phyloP scores from a whole-genome alignment of 192 early-diverging fungal species.

The Martensiomyces pterosporus region DNA sequence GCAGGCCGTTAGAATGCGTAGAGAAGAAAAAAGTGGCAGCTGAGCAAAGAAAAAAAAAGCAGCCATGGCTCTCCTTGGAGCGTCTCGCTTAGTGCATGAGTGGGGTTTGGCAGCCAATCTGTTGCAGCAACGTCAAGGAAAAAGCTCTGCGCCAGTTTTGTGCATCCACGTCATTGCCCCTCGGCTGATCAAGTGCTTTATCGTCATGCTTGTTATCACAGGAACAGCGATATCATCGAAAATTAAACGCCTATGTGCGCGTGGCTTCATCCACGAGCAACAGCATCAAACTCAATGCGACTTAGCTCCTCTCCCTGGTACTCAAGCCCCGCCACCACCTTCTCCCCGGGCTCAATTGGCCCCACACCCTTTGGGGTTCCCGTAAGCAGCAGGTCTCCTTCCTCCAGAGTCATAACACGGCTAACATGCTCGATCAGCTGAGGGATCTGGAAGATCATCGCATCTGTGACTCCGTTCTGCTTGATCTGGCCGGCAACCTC shows the following conservation, averaged over 20 bases:
- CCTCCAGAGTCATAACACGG: slow-evolving; percentile 83
- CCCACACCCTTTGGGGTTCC: slow-evolving; percentile 91
- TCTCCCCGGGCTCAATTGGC: slow-evolving; percentile 72
- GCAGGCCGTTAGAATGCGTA: too few species aligned
- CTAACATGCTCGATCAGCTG: slow-evolving; percentile 75
- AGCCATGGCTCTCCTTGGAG: not conserved
- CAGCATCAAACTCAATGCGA: slow-evolving; percentile 38
- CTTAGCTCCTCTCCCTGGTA: slow-evolving; percentile 39
- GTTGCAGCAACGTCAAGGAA: too few species aligned
- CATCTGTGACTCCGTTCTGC: slow-evolving; percentile 82
- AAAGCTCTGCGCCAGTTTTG: too few species aligned
- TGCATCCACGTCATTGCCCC: slow-evolving; percentile 3
- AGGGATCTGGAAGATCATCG: slow-evolving; percentile 90
- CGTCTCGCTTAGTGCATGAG: too few species aligned
- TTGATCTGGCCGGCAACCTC: slow-evolving; percentile 68
- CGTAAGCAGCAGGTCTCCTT: slow-evolving; percentile 87
- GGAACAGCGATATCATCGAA: not conserved
- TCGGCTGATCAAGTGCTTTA: too few species aligned
- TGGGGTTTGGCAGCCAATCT: too few species aligned
- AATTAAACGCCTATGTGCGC: too few species aligned
- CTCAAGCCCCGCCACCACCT: slow-evolving; percentile 67
- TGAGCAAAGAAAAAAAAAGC: not conserved
- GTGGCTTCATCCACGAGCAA: slow-evolving; percentile 17
- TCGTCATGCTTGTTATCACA: too few species aligned
- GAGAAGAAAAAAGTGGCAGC: not conserved